These are phyloP conservation scores for Exophiala calicioides DNA, from an alignment of 2,329 filamentous ascomycete genomes.

Conservation along the genomic window DNA sequence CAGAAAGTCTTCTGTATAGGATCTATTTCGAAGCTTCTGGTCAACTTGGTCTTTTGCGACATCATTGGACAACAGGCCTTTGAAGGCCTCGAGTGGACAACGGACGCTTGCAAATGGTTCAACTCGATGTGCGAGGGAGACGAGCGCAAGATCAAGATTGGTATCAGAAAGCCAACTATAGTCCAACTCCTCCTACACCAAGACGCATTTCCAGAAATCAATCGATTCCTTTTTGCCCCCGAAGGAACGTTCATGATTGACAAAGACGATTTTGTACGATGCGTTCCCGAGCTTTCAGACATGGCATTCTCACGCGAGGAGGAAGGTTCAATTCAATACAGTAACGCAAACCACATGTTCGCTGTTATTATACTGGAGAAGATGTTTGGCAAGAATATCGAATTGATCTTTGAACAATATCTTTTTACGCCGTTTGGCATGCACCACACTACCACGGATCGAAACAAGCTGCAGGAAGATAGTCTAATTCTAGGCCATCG, in stretches of 20 bases:
- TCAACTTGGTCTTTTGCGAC: background rate
- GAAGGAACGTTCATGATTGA: slow-evolving; percentile 1
- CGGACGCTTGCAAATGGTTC: background rate
- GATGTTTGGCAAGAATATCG: background rate
- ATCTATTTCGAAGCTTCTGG: background rate
- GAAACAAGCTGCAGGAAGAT: background rate
- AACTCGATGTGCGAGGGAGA: background rate
- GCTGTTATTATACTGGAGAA: background rate
- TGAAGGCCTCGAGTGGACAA: background rate
- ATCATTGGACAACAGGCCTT: background rate
- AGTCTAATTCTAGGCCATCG: background rate
- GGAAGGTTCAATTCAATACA: background rate
- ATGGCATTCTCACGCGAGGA: background rate
- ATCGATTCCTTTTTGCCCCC: slow-evolving; percentile 3
- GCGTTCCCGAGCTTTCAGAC: background rate
- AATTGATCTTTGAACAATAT: background rate
- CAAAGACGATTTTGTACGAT: background rate
- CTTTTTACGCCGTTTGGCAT: background rate
- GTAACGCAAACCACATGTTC: slow-evolving; percentile 1
- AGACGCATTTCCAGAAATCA: slow-evolving; percentile 2
- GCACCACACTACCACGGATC: background rate
- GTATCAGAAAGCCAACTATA: slow-evolving; percentile 8
- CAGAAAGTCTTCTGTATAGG: background rate
- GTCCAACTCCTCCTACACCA: background rate
- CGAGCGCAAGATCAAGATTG: background rate